Evolutionary conservation across 352 stramenopile genomes (phyloP).

Genomic region (Phytopythium ostracodes): DNA sequence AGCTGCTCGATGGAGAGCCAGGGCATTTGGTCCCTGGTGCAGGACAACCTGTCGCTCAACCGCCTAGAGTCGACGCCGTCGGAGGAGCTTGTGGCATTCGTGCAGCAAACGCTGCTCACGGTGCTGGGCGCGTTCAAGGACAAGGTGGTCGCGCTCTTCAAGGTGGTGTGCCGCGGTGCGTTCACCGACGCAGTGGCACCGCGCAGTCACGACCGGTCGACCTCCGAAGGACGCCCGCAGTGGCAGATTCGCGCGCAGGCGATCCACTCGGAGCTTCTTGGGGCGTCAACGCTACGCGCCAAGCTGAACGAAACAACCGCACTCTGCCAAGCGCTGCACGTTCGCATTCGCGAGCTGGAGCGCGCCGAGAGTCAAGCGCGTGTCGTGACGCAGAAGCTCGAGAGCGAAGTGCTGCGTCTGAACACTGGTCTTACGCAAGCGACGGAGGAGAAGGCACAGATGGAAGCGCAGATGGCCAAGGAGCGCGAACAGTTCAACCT

Average conservation of each 20-base stretch:
- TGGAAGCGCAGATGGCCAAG: conserved; percentile 54
- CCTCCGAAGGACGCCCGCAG: conserved; percentile 37
- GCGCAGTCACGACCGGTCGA: conserved; percentile 17
- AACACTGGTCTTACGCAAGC: neutral
- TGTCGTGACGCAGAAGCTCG: conserved; percentile 75
- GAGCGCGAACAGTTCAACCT: conserved; percentile 75
- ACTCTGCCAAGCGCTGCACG: conserved; percentile 56
- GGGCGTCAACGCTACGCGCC: conserved; percentile 53
- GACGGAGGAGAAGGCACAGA: conserved; percentile 48
- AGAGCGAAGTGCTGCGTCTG: conserved; percentile 65
- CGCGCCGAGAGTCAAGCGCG: conserved; percentile 69
- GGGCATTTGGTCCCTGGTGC: conserved; percentile 32
- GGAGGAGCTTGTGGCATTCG: conserved; percentile 41
- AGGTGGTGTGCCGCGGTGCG: conserved; percentile 68
- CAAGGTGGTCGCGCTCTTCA: conserved; percentile 57
- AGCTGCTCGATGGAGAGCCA: conserved; percentile 47
- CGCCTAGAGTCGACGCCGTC: conserved; percentile 5
- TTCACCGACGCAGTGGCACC: conserved; percentile 72
- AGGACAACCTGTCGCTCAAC: conserved; percentile 30
- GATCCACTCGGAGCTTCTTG: conserved; percentile 64
- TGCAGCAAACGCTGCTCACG: conserved; percentile 37
- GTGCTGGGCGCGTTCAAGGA: conserved; percentile 58
- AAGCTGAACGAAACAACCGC: conserved; percentile 64
- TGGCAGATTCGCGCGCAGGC: conserved; percentile 72
- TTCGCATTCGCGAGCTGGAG: conserved; percentile 71